Evolutionary conservation across 306 rosid genomes (phyloP).

Genomic region (Abrus precatorius): DNA sequence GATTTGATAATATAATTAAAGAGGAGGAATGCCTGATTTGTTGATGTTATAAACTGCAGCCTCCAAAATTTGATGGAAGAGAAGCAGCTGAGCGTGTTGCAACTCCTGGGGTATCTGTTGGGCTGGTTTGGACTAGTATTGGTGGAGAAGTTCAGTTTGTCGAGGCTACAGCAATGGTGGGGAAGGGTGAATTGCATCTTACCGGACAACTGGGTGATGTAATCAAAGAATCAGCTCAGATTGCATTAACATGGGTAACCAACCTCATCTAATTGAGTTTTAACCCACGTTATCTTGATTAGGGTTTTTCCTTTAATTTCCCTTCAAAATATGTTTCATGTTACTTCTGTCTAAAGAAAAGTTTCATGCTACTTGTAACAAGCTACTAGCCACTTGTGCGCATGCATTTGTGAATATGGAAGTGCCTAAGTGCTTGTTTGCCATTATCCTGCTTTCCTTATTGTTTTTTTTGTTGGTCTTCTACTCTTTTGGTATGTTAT

Average conservation of each 20-base stretch:
- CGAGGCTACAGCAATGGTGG: conserved; percentile 91
- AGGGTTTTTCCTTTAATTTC: conserved; percentile 27
- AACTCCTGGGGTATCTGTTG: conserved; percentile 86
- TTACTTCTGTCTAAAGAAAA: conserved; percentile 2
- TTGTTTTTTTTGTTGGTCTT: conserved; percentile 2
- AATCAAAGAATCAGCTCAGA: conserved; percentile 97
- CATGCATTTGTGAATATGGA: not conserved
- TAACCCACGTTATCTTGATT: conserved; percentile 9
- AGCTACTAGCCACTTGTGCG: not conserved
- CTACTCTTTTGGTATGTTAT: not conserved
- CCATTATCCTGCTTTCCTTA: not conserved
- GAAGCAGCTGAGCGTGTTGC: conserved; percentile 93
- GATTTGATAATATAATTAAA: conserved; percentile 37
- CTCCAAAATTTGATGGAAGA: conserved; percentile 88
- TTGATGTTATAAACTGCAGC: conserved; percentile 66
- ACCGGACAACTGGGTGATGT: conserved; percentile 99
- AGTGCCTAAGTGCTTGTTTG: not conserved
- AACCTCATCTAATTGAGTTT: conserved; percentile 46
- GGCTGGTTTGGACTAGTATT: conserved; percentile 95
- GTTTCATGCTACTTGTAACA: not conserved
- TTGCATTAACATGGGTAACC: conserved; percentile 97
- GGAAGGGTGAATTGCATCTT: conserved; percentile 95
- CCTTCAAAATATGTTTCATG: conserved; percentile 20
- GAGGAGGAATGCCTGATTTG: conserved; percentile 36
- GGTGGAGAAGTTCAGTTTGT: conserved; percentile 99